Base-by-base conservation (phyloP, 176 grass and related monocot species). In the Ampelocalamus luodianensis region DNA sequence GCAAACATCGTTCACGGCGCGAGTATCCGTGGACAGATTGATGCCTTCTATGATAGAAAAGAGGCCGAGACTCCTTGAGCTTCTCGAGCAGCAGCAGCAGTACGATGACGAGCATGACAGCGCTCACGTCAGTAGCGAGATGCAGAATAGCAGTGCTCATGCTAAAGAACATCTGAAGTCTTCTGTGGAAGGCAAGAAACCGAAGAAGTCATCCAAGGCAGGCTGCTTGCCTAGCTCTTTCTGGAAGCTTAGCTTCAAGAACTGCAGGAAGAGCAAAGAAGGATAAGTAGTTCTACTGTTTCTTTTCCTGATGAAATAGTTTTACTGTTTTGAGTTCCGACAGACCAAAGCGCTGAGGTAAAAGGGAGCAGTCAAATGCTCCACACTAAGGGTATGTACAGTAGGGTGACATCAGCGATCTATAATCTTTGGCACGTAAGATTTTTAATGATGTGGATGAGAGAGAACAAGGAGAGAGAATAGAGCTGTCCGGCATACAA, bases 41-140 rank as follows among this genome's bases (percentile, higher is more conserved):
- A 68, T 54, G 22, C 76, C 88, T 50, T 68, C 60, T 65, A 18
- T 75, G 24, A 44, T 18, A n/a, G 49, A 66, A 48, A 87, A 80
- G 74, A 95, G 90, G 65, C 71, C 72, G 72, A 92, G 60, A 17
- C 93, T 95, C 55, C 12, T 87, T 10, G 85, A 95, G 11, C 86
- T 92, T 83, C 93, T 95, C 29, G 86, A 90, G 77, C 90, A 95
- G 65, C 84, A 90, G 65, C 88, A 92, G 56, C 81, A 88, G 37
- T 74, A 40, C 3, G 93, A 92, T 0, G 75, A 90, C 2, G 61
- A 63, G 3, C 67, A 87, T 0, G 74, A 85, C 70, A 55, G 39
- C 12, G 27, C 64, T 1, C 73, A 89, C 60, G 72, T 51, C 9
- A 76, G 87, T 61, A 79, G 55, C 3, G 76, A 88, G 12, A 23